Evolutionary conservation across 192 early-diverging fungal species (phyloP), one percentile per base, ranked within the genome.

Genomic region (Coemansia sp.): DNA sequence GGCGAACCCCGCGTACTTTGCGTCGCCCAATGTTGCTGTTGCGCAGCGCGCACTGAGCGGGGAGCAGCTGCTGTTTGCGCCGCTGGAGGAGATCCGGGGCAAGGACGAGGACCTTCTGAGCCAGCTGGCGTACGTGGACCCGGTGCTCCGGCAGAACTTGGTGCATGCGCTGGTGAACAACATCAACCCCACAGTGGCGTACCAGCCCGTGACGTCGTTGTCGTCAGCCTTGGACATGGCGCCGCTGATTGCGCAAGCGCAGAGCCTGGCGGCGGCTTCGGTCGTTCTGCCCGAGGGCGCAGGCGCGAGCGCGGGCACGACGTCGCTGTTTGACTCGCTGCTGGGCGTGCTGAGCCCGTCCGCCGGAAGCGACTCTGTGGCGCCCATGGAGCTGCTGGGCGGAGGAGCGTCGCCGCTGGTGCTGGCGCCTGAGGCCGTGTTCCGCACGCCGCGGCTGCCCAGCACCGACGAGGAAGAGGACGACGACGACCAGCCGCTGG

Each of bases 141-240:
- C 72, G 7, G 51, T 29, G 10, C 21, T 76, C 53, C 72, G 63
- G 26, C 62, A 62, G 58, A 61, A 33, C 35, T 54, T 76, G 36
- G 72, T 76, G 30, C 72, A 76, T 42, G 72, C 72, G 37, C 61
- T 76, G 5, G 62, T 76, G 15, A 51, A 76, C 66, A 31, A 38
- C 37, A 76, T 76, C 58, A 56, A 58, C 36, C 66, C 72, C 2
- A 32, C 54, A 7, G 40, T 57, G 13, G 63, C 72, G 26, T 76
- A 76, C 50, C 53, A 63, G 60, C 41, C 46, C 8, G 31, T 75
- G 5, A 4, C 60, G 4, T 3, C 58, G 27, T 21, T 17, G 27
- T 35, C 41, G 40, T 42, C 61, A 30, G n/a, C n/a, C n/a, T n/a
- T n/a, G n/a, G 42, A 18, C 8, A 5, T 38, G 27, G 17, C 53